phyloP scores from a whole-genome alignment of 1,139 yeast species.

The Kurtzmaniella quercitrusa region DNA sequence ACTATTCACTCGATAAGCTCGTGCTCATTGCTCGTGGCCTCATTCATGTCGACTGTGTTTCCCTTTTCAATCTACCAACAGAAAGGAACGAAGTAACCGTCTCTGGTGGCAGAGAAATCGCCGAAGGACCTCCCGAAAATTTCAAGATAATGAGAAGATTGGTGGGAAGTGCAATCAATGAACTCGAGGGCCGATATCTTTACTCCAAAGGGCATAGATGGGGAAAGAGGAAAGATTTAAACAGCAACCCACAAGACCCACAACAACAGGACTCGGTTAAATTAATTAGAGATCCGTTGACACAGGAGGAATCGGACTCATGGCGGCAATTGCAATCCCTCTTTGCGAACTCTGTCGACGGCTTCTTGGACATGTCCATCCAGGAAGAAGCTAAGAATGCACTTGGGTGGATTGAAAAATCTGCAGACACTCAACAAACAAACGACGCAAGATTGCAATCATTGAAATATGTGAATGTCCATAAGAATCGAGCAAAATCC shows the following conservation, averaged over 20 bases:
- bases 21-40: slow-evolving; percentile 21
- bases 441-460: slow-evolving; percentile 1
- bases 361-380: background rate
- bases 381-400: background rate
- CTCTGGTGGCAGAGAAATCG: slow-evolving; percentile 7
- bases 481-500: slow-evolving; percentile 4
- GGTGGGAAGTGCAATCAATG: slow-evolving; percentile 13
- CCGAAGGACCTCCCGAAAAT: slow-evolving; percentile 19
- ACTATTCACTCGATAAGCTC: slow-evolving; percentile 5
- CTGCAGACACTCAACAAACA: background rate
- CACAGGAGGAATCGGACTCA: slow-evolving; percentile 10
- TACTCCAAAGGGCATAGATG: slow-evolving; percentile 8
- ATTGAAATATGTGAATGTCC: slow-evolving; percentile 5
- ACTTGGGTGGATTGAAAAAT: background rate
- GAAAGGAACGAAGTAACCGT: slow-evolving; percentile 13
- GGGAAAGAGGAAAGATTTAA: slow-evolving; percentile 4
- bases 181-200: slow-evolving; percentile 19
- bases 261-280: background rate
- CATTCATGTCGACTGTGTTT: slow-evolving; percentile 21
- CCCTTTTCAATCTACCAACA: slow-evolving; percentile 18
- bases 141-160: slow-evolving; percentile 25
- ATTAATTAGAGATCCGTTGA: slow-evolving; percentile 9
- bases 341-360: background rate
- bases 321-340: slow-evolving; percentile 14
- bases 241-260: slow-evolving; percentile 2